Evolutionary conservation across 768 basidiomycete species (phyloP), one percentile per base, ranked within the genome.

Genomic region (Ramaria rubella): DNA sequence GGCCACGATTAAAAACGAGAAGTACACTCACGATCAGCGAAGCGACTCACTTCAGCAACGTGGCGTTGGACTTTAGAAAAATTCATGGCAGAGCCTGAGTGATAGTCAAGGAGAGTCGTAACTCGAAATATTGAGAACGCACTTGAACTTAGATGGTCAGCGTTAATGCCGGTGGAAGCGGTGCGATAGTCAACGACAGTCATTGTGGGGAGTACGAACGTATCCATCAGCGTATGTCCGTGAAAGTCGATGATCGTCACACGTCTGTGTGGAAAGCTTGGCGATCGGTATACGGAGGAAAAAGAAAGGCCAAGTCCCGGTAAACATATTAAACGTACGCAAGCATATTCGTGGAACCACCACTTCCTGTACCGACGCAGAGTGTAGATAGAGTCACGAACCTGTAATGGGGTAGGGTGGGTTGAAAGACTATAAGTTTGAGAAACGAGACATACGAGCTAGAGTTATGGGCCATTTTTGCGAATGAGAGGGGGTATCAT

Each of bases 311-410:
- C 34, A 24, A 54, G 30, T 52, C 52, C n/a, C n/a, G n/a, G n/a
- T n/a, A n/a, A n/a, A n/a, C n/a, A n/a, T n/a, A n/a, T n/a, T 33
- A 14, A 42, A 77, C 85, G 60, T 72, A 90, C 89, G 87, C 89
- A 33, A 91, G 74, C 83, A 91, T 86, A 36, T 83, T 80, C 1
- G 89, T 91, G 15, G 85, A 85, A 6, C 89, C 89, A 3, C 88
- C 87, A 17, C 86, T 83, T 27, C 87, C 87, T 34, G 87, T 84
- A 12, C 89, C 89, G n/a, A 60, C 59, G 45, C 59, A 61, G 19
- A 62, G 59, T 3, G 52, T 55, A 24, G 59, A 60, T 6, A 61
- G 45, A 19, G 60, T 54, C 19, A 52, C 33, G 17, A 42, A 52
- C 9, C 50, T 34, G 50, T 21, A n/a, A n/a, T 42, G n/a, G 23